Conservation (phyloP, 164 flowering plant genomes). For the Saururus chinensis region DNA sequence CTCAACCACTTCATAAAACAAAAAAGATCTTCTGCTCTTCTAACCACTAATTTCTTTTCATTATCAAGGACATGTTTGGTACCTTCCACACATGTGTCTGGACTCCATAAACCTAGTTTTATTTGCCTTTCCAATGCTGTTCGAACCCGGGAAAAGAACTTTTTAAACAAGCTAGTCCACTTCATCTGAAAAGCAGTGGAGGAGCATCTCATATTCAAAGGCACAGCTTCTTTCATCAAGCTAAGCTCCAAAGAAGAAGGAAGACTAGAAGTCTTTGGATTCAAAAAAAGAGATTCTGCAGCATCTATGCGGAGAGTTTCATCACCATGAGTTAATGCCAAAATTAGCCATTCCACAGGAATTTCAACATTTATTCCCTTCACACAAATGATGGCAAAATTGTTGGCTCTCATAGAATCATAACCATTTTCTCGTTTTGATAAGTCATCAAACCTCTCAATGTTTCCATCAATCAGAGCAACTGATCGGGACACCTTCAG, state of each 20-base stretch:
- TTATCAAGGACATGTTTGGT: constrained; percentile 10
- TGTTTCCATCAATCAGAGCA: constrained; percentile 90
- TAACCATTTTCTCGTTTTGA: constrained; percentile 11
- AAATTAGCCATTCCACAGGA: constrained; percentile 57
- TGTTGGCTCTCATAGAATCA: constrained; percentile 10
- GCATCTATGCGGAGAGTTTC: constrained; percentile 94
- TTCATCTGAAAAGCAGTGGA: constrained; percentile 98
- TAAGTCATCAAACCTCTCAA: constrained; percentile 34
- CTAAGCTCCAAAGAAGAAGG: constrained; percentile 85
- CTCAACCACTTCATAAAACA: constrained; percentile 87
- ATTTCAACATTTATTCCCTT: constrained; percentile 61
- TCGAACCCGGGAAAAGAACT: constrained; percentile 84
- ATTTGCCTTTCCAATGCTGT: constrained; percentile 87
- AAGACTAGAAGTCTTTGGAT: constrained; percentile 78
- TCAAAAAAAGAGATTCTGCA: constrained; percentile 81
- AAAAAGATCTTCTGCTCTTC: constrained; percentile 58
- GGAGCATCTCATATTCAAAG: constrained; percentile 88
- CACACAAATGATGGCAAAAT: constrained; percentile 39
- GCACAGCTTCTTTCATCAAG: constrained; percentile 72
- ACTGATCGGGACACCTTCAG: constrained; percentile 82
- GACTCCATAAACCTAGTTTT: constrained; percentile 62
- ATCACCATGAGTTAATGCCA: constrained; percentile 84
- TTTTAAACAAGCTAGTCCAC: constrained; percentile 85
- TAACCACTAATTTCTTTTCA: constrained; percentile 15
- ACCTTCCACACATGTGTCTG: constrained; percentile 17